Base-by-base conservation (phyloP, 2,329 filamentous ascomycete species). In the Triangularia verruculosa region DNA sequence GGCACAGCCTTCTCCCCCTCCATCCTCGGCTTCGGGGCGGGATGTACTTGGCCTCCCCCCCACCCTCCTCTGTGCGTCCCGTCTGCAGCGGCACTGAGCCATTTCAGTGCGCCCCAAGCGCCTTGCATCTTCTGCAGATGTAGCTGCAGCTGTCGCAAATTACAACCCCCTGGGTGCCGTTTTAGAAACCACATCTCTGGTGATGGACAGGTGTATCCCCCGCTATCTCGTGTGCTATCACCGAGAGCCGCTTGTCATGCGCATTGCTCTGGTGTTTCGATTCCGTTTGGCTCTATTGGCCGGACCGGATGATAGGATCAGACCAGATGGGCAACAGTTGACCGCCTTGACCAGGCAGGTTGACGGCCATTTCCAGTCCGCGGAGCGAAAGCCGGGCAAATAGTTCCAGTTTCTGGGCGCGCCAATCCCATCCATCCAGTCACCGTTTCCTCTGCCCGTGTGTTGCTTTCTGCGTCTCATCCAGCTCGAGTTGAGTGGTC, bases 101-200 rank as follows among this genome's bases (percentile, higher is more conserved):
- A 25, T 58, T 52, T 28, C 34, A 52, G 15, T 39, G 30, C 39
- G 28, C 57, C 57, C 34, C 57, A 47, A 27, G 32, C 39, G 34
- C 30, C 24, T 59, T 59, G 39, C 25, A 27, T 54, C 3, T 25
- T 58, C 28, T 34, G 34, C 34, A 20, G n/a, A n/a, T n/a, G n/a
- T 13, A 59, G 32, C 57, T 59, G 57, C 57, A 59, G 57, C 20
- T 52, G 57, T 59, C 57, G 24, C 39, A 59, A 59, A 59, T 59
- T 59, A 25, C 47, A 22, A 52, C 47, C 47, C 47, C 47, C 47
- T 52, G 47, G 47, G 24, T 24, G 9, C 47, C 7, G 3, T 51
- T 6, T 13, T 24, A 9, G 17, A 24, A 52, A 54, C 22, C 12
- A 54, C 25, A 3, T 24, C 12, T 54, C 25, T 54, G 51, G 51